Percentiles rank a stretch among this genome's conserved stretches.
Conservation (phyloP, 257 asterid genomes). For the Datura wrightii region DNA sequence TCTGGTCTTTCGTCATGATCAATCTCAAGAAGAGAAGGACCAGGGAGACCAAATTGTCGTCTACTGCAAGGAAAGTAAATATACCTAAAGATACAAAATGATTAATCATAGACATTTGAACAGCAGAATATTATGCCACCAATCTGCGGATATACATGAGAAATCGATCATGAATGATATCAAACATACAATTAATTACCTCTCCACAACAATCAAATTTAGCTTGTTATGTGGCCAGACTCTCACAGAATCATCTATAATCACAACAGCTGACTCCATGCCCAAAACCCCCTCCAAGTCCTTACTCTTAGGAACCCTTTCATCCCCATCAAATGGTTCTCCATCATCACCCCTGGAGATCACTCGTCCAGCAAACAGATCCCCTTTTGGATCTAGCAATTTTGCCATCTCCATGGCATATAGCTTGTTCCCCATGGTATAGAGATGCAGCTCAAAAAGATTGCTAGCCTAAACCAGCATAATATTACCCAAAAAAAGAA, state of each 20-base stretch:
- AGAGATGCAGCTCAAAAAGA: constrained; percentile 86
- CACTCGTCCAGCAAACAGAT: constrained; percentile 92
- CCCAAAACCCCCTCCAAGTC: constrained; percentile 98
- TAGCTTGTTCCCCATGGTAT: constrained; percentile 97
- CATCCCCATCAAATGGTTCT: constrained; percentile 82
- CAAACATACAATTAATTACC: constrained; percentile 56
- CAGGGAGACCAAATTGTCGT: constrained; percentile 92
- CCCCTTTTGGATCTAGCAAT: constrained; percentile 97
- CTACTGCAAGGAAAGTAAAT: constrained; percentile 97
- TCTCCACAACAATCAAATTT: constrained; percentile 89
- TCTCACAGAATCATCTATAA: constrained; percentile 88
- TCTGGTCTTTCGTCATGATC: constrained; percentile 99
- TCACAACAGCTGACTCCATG: constrained; percentile 89
- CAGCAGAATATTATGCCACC: constrained; percentile 1
- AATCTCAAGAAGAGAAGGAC: constrained; percentile 96
- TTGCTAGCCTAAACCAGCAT: constrained; percentile 73
- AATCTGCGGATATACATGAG: not conserved
- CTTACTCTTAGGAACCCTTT: constrained; percentile 83
- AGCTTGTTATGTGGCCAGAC: constrained; percentile 96
- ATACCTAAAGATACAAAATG: constrained; percentile 58
- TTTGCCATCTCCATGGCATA: constrained; percentile 99
- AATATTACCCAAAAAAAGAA: constrained; percentile 24
- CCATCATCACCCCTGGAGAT: constrained; percentile 93
- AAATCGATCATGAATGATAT: not conserved
- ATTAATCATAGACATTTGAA: constrained; percentile 2